Conservation (phyloP, 1,139 yeast species). For the Candida neerlandica region DNA sequence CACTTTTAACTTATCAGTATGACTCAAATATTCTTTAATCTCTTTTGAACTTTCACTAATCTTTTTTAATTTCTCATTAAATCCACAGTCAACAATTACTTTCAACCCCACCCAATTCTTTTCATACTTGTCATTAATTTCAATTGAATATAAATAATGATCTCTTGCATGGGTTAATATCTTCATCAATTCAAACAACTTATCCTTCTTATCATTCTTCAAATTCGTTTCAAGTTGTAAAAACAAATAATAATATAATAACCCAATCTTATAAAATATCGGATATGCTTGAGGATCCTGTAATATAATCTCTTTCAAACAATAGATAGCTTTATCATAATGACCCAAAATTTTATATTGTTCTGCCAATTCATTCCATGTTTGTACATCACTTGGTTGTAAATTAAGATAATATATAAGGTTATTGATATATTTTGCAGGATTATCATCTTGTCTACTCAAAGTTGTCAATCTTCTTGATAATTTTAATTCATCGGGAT, state of each 20-base stretch:
- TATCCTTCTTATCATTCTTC: conserved; percentile 27
- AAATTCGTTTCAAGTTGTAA: conserved; percentile 21
- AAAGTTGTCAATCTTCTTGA: conserved; percentile 41
- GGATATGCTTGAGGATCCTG: conserved; percentile 74
- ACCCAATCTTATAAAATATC: conserved; percentile 64
- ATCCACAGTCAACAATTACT: conserved; percentile 29
- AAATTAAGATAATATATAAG: conserved; percentile 52
- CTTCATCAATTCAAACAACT: conserved; percentile 25
- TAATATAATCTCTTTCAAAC: conserved; percentile 69
- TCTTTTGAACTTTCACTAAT: conserved; percentile 19
- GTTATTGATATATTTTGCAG: conserved; percentile 47
- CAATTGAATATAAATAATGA: conserved; percentile 69
- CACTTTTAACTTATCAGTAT: conserved; percentile 23
- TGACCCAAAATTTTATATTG: conserved; percentile 63
- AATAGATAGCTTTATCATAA: conserved; percentile 65
- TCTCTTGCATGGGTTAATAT: conserved; percentile 45
- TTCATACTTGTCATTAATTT: conserved; percentile 67
- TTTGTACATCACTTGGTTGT: conserved; percentile 71
- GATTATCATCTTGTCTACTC: conserved; percentile 23
- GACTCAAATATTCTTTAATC: conserved; percentile 25
- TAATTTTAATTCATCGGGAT: conserved; percentile 38
- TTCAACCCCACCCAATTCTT: conserved; percentile 80
- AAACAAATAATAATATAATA: conserved; percentile 19
- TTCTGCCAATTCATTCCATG: conserved; percentile 78
- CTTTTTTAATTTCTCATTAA: conserved; percentile 25